These are phyloP conservation scores for Peniophora sp. DNA, from an alignment of 1,284 basidiomycete genomes.

Conservation along the genomic window DNA sequence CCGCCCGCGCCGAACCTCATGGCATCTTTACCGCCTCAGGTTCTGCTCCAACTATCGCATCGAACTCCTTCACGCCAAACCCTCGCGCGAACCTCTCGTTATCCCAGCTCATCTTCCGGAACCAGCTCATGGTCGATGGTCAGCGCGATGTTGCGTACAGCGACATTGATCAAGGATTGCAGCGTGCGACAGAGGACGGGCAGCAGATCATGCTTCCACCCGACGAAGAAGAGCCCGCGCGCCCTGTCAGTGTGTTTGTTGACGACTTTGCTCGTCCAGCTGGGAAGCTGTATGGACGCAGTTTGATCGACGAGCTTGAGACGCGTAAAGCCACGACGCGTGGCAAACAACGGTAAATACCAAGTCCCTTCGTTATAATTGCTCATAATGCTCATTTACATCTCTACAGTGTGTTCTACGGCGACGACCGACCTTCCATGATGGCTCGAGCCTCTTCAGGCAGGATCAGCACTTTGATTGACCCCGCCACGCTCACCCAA, in stretches of 20 bases:
- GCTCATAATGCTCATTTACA: conserved; percentile 1
- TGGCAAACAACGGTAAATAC: conserved; percentile 58
- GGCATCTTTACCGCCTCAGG: conserved; percentile 12
- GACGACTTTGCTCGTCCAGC: conserved; percentile 43
- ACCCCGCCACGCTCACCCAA: conserved; percentile 49
- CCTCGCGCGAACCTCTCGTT: conserved; percentile 62
- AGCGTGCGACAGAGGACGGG: conserved; percentile 62
- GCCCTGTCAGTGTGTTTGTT: conserved; percentile 29
- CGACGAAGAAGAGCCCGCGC: conserved; percentile 28
- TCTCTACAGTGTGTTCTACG: conserved; percentile 54
- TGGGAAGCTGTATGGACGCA: conserved; percentile 74
- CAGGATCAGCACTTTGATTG: conserved; percentile 62
- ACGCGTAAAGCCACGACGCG: conserved; percentile 67
- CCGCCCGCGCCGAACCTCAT: conserved; percentile 37
- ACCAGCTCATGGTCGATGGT: conserved; percentile 60
- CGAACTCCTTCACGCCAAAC: conserved; percentile 72
- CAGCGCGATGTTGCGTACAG: conserved; percentile 53
- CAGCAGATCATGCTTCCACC: conserved; percentile 53
- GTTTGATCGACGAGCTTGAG: conserved; percentile 76
- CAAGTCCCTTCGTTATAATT: conserved; percentile 3
- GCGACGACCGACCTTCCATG: conserved; percentile 78
- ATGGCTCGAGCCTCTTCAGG: conserved; percentile 57
- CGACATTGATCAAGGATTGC: conserved; percentile 51
- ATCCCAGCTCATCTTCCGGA: conserved; percentile 76
- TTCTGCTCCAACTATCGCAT: conserved; percentile 34